Evolutionary conservation across 176 grass and related monocot genomes (phyloP), one percentile per base, ranked within the genome.

Genomic region (Avena insularis): DNA sequence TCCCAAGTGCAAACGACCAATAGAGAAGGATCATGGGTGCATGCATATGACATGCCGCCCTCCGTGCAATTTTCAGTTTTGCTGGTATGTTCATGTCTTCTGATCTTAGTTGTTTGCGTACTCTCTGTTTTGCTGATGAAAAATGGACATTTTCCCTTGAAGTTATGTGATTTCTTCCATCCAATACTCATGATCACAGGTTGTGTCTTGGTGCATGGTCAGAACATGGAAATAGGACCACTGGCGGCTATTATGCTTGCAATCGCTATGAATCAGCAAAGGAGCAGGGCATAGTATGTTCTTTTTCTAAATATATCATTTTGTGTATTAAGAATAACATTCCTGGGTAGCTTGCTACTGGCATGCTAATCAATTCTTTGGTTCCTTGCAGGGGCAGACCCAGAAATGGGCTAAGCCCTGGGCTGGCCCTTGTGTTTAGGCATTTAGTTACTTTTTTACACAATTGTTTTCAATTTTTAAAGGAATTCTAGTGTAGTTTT

Each of bases 1-100:
- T 58, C 97, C 97, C 0, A 99, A 96, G 66, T 99, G 97, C 92
- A 94, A 99, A 83, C 71, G 92, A 29, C 94, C 97, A 54, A 99
- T 99, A 89, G 94, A 99, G 80, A 99, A 99, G 89, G 94, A 99
- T 31, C 94, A 96, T 75, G 97, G 97, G 33, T 99, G 97, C 72
- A 96, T 96, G 94, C 97, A 98, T 86, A 98, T 98, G 92, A 98
- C 92, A 31, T 98, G 96, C 82, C 92, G 90, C n/a, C 86, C 92
- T 85, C 93, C 96, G 57, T 98, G 96, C 82, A 94, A 88, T 78
- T 98, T 92, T 56, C 88, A 98, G 51, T 98, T 98, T 78, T 98
- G 96, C 91, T 98, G 96, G 95, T 98, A 95, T 45, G 20, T 35
- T 74, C 59, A 51, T 68, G 8, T 84, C 7, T 23, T 48, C 69